Percentiles rank a stretch among this genome's conserved stretches.
Evolutionary conservation across 768 basidiomycete genomes (phyloP).

Genomic region (Lactarius trivialis): DNA sequence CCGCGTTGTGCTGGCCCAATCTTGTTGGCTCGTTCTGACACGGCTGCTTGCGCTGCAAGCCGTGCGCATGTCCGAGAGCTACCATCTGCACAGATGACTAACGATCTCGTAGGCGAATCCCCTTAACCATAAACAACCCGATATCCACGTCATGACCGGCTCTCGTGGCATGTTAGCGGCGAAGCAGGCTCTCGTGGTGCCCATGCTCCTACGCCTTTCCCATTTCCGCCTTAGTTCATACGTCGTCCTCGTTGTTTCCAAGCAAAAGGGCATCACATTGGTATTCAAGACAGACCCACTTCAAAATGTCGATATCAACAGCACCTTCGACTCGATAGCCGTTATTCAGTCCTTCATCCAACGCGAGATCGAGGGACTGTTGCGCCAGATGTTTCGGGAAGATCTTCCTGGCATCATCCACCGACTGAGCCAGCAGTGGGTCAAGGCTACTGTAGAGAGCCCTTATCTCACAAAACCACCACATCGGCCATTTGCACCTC

Average conservation of each 20-base stretch:
- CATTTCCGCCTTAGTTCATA: slow-evolving; percentile 91
- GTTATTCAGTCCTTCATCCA: slow-evolving; percentile 98
- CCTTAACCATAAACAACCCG: slow-evolving; percentile 84
- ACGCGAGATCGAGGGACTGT: slow-evolving; percentile 92
- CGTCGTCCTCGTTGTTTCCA: slow-evolving; percentile 94
- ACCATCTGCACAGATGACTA: background rate
- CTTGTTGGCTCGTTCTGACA: too few relatives aligned
- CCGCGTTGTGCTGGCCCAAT: too few relatives aligned
- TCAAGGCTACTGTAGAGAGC: slow-evolving; percentile 89
- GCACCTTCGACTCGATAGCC: slow-evolving; percentile 95
- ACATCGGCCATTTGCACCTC: slow-evolving; percentile 25
- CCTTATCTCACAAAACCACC: slow-evolving; percentile 66
- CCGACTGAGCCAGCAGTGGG: slow-evolving; percentile 91
- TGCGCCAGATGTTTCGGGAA: slow-evolving; percentile 97
- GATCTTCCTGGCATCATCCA: slow-evolving; percentile 97
- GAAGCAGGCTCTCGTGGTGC: slow-evolving; percentile 91
- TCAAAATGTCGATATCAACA: slow-evolving; percentile 95
- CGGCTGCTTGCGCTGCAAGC: background rate
- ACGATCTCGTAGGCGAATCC: slow-evolving; percentile 72
- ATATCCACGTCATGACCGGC: slow-evolving; percentile 79
- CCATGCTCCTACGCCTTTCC: slow-evolving; percentile 96
- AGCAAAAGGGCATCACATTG: slow-evolving; percentile 95
- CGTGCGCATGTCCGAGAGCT: too few relatives aligned
- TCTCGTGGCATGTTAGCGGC: slow-evolving; percentile 89
- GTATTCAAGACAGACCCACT: slow-evolving; percentile 99